Base-by-base conservation (phyloP, 345 rosid species). In the Tarenaya hassleriana region DNA sequence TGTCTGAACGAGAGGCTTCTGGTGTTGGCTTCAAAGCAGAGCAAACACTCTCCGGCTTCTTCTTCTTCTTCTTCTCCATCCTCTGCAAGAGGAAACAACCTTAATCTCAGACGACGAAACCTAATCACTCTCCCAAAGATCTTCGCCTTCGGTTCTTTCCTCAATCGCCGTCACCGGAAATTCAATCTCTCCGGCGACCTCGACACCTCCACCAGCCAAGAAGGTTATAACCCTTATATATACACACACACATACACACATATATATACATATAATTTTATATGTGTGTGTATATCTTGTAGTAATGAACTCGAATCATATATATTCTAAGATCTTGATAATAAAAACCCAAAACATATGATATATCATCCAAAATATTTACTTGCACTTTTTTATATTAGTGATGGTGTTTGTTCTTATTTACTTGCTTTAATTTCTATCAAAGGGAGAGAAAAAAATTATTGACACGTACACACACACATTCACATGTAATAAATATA, bases 1-100 rank as follows among this genome's bases (percentile, higher is more conserved):
- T 92, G 98, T 72, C 50, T 92, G 50, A 79, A 79, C 35, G 96
- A 92, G 63, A 85, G 90, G 79, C 98, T 92, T 50, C 64, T 88
- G 8, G 38, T 88, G 53, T 71, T 92, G 63, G 90, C 89, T 47
- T 70, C 94, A 53, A 80, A 77, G 64, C 92, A 80, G 64, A 67
- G 74, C 35, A 50, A 46, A 41, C 52, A 33, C 35, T 42, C 61
- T 1, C n/a, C 47, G 9, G 5, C 47, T 7, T 7, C 40, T 35
- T 49, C 53, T 42, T 63, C 65, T 4, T 52, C 82, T 56, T 69
- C 81, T n/a, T n/a, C n/a, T 4, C 45, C 73, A 19, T 39, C 66
- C 11, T 21, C 50, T 19, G 44, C 44, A 11, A 35, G 53, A 44
- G 14, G 66, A 56, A 33, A 41, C 57, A 3, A 68, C 18, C n/a